Evolutionary conservation across 2,329 filamentous ascomycete genomes (phyloP).

Genomic region (Cytospora piceicola): DNA sequence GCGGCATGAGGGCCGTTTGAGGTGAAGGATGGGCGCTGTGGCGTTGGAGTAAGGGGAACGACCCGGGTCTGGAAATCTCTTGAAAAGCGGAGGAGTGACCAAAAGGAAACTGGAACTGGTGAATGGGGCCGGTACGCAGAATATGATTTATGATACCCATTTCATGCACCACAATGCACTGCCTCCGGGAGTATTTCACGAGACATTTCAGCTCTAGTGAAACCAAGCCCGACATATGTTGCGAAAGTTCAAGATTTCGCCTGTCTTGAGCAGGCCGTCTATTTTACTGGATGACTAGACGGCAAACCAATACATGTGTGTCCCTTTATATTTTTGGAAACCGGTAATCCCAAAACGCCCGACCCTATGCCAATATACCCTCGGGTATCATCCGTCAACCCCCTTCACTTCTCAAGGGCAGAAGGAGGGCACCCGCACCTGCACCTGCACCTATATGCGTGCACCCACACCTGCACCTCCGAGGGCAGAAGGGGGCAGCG

Average conservation of each 20-base stretch:
- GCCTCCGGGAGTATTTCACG: background rate
- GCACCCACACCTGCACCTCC: slow-evolving; percentile 27
- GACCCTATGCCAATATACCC: slow-evolving; percentile 20
- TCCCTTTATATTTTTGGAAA: background rate
- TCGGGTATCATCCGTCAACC: background rate
- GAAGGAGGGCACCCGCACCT: too few species aligned
- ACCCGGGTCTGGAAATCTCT: slow-evolving; percentile 17
- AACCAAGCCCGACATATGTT: background rate
- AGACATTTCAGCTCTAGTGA: background rate
- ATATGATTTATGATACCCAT: slow-evolving; percentile 7
- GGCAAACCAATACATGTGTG: slow-evolving; percentile 4
- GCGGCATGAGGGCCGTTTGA: background rate
- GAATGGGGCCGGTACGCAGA: background rate
- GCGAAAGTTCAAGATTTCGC: background rate
- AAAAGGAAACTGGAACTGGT: slow-evolving; percentile 7
- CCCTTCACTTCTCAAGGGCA: slow-evolving; percentile 29
- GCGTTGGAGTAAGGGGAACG: slow-evolving; percentile 5
- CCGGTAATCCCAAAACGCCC: slow-evolving; percentile 26
- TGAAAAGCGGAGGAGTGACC: background rate
- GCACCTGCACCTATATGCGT: too few species aligned
- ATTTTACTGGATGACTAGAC: slow-evolving; percentile 9
- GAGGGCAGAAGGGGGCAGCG: slow-evolving; percentile 28
- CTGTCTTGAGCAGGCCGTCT: slow-evolving; percentile 10
- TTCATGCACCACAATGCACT: background rate
- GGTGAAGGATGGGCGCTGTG: background rate